Base-by-base conservation (phyloP, 2,329 filamentous ascomycete species). In the Ascochyta koolunga region DNA sequence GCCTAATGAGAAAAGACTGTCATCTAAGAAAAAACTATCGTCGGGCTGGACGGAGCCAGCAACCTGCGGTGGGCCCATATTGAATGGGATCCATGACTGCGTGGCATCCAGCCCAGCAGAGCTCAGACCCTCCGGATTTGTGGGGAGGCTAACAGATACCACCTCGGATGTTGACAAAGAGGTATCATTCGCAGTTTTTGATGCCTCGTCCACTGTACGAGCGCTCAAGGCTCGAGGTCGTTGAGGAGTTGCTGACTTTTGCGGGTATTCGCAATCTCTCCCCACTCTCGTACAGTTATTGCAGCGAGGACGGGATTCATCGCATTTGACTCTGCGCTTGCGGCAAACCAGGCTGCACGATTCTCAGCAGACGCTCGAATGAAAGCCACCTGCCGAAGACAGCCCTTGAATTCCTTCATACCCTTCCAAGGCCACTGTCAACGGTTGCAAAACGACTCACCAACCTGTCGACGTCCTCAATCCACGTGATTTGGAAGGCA, bases 261-360 rank as follows among this genome's bases (percentile, higher is more conserved):
- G 56, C 63, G 58, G 44, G 59, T 79, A 79, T 13, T 73, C 61
- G 56, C 78, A 80, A 29, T 72, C 69, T 37, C 77, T 71, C 25
- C 71, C 68, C 19, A 73, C 75, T 58, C 78, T 78, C 6, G 67
- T 61, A 62, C 78, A 81, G 51, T 76, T 76, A 16, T 70, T 72
- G 59, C 78, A 80, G 19, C 67, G 61, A 8, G 77, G 78, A 51
- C 72, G 76, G 27, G 67, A 69, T 64, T 82, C 79, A 53, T 81
- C 79, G 62, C 80, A 82, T 65, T 82, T 82, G 62, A 81, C 79
- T 56, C 80, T 77, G 39, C 80, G 70, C 53, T 75, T 74, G 27
- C 78, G 77, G 59, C 79, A 80, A n/a, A 76, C 77, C 49, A 77
- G 62, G 59, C 76, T 78, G 45, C 19, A 29, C 11, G 44, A 10